Conservation (phyloP, 2,329 filamentous ascomycete species). For the Thelonectria discophora region DNA sequence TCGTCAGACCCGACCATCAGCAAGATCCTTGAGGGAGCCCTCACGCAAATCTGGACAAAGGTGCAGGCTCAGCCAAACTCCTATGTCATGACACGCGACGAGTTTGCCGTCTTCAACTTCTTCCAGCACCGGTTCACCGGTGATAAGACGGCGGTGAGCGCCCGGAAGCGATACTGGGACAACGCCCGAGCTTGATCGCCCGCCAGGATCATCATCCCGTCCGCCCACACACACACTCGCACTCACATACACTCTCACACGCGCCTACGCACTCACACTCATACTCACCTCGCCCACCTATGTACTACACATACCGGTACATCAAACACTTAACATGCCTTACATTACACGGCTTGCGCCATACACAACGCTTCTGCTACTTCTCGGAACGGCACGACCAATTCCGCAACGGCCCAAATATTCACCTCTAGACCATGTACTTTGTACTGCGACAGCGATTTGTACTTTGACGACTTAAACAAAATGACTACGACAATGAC, state of each 20-base stretch:
- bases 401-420: neutral
- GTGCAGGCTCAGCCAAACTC: constrained; percentile 69
- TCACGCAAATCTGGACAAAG: constrained; percentile 72
- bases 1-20: constrained; percentile 69
- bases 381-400: too few species aligned
- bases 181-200: constrained; percentile 49
- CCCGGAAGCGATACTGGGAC: constrained; percentile 64
- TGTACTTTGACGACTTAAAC: neutral
- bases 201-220: constrained; percentile 25
- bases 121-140: constrained; percentile 74
- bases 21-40: constrained; percentile 70
- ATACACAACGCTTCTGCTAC: neutral
- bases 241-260: neutral
- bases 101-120: constrained; percentile 89
- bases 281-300: too few species aligned
- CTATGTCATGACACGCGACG: constrained; percentile 79
- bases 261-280: too few species aligned
- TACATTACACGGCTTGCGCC: too few species aligned
- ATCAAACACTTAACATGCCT: too few species aligned
- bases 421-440: neutral
- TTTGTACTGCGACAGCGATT: neutral
- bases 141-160: constrained; percentile 56
- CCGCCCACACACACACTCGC: constrained; percentile 2
- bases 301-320: too few species aligned
- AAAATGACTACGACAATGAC: neutral